These are phyloP conservation scores for Macrophomina phaseolina DNA, from an alignment of 2,329 filamentous ascomycete genomes.

Conservation along the genomic window DNA sequence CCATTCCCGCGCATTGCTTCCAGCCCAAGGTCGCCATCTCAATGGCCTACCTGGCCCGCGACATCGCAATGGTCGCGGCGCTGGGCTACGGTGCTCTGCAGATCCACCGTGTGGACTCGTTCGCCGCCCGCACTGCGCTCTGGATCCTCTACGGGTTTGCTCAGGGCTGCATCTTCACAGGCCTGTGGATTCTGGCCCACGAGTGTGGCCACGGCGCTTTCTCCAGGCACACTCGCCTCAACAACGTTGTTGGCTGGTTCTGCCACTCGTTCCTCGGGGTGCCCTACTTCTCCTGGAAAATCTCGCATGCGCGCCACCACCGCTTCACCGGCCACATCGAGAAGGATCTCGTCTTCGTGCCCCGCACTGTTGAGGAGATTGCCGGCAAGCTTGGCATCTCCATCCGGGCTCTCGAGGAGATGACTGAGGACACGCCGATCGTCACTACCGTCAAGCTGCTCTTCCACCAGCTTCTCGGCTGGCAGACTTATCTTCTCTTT, in stretches of 20 bases:
- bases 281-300: conserved; percentile 77
- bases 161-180: conserved; percentile 70
- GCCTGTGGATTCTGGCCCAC: conserved; percentile 73
- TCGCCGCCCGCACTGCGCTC: conserved; percentile 51
- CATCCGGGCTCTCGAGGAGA: conserved; percentile 44
- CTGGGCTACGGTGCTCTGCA: conserved; percentile 60
- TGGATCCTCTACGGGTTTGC: conserved; percentile 67
- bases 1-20: conserved; percentile 68
- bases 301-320: conserved; percentile 73
- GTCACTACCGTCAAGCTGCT: conserved; percentile 61
- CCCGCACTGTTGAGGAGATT: conserved; percentile 31
- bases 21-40: conserved; percentile 55
- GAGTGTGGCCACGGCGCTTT: conserved; percentile 75
- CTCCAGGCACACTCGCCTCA: conserved; percentile 61
- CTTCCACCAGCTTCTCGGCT: conserved; percentile 68
- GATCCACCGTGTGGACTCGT: conserved; percentile 58
- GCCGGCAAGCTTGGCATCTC: conserved; percentile 27
- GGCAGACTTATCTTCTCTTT: conserved; percentile 67
- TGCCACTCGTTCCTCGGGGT: conserved; percentile 71
- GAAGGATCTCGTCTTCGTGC: conserved; percentile 60
- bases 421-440: conserved; percentile 65
- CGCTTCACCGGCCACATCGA: conserved; percentile 71
- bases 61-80: conserved; percentile 56
- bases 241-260: conserved; percentile 67
- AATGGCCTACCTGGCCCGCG: conserved; percentile 59